Evolutionary conservation across 1,284 basidiomycete species (phyloP).

Genomic region (Tausonia pullulans): DNA sequence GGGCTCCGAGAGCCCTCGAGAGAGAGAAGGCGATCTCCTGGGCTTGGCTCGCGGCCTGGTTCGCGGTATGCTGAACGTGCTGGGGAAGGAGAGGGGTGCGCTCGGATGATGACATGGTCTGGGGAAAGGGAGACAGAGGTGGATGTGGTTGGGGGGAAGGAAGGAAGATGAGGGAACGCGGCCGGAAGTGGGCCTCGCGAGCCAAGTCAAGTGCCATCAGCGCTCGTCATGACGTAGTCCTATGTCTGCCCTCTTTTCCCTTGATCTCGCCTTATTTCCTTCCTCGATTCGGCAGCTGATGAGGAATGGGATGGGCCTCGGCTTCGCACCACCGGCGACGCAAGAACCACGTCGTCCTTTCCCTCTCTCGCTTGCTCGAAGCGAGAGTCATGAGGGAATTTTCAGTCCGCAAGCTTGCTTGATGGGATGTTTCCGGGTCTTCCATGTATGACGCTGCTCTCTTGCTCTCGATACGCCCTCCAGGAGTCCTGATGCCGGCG

Average conservation of each 20-base stretch:
- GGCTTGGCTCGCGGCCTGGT: slow-evolving; percentile 22
- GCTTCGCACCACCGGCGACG: too few species aligned
- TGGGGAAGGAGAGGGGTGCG: slow-evolving; percentile 27
- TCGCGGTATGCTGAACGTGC: slow-evolving; percentile 22
- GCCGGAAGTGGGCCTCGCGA: background rate
- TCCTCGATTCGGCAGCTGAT: background rate
- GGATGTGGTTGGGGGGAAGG: background rate
- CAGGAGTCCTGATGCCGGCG: too few species aligned
- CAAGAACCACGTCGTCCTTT: too few species aligned
- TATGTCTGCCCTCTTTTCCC: background rate
- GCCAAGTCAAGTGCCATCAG: too few species aligned
- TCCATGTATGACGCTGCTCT: background rate
- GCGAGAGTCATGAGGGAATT: background rate
- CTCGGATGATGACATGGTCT: slow-evolving; percentile 24
- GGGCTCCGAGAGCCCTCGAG: slow-evolving; percentile 28
- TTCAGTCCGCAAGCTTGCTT: background rate
- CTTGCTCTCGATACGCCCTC: background rate
- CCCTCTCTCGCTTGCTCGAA: too few species aligned
- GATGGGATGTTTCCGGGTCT: background rate
- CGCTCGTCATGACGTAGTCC: too few species aligned
- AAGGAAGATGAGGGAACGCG: background rate
- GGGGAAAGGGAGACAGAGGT: background rate
- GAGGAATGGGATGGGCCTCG: too few species aligned
- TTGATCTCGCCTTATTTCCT: background rate
- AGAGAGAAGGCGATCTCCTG: slow-evolving; percentile 26